Percentiles rank a stretch among this genome's conserved stretches.
Conservation (phyloP, 352 stramenopile species). For the Paralagenidium karlingii region DNA sequence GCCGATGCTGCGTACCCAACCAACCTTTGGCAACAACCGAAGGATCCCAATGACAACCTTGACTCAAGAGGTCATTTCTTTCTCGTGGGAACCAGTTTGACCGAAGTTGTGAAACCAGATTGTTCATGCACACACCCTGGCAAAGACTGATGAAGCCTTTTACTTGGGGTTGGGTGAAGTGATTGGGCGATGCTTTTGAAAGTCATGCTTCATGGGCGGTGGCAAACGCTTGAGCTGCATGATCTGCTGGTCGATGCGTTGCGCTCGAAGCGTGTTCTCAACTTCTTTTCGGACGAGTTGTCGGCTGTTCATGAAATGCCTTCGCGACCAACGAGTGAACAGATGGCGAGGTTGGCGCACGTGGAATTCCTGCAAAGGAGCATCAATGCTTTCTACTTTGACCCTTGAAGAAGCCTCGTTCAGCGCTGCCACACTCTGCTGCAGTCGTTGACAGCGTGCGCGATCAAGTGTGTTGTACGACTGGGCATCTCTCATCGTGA, state of each 20-base stretch:
- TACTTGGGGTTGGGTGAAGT: neutral
- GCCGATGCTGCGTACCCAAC: conserved; percentile 6
- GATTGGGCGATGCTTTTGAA: neutral
- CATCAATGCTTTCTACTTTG: too few relatives aligned
- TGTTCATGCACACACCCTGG: conserved; percentile 1
- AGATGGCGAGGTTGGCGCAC: too few relatives aligned
- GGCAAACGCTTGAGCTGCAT: conserved; percentile 2
- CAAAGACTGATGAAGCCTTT: too few relatives aligned
- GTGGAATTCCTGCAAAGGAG: too few relatives aligned
- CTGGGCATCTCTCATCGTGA: conserved; percentile 3
- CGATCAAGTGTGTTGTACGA: conserved; percentile 7
- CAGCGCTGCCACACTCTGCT: neutral
- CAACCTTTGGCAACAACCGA: conserved; percentile 9
- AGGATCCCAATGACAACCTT: too few relatives aligned
- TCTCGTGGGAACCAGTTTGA: conserved; percentile 33
- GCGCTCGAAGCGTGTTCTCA: too few relatives aligned
- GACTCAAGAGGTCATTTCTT: too few relatives aligned
- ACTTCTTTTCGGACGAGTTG: too few relatives aligned
- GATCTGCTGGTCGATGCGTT: conserved; percentile 3
- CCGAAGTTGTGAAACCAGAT: conserved; percentile 17
- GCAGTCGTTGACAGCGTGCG: conserved; percentile 2
- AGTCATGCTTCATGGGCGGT: conserved; percentile 6
- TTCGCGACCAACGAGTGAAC: too few relatives aligned
- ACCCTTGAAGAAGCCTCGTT: neutral
- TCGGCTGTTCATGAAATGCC: too few relatives aligned